These are phyloP conservation scores for Fusarium lyarnte DNA, from an alignment of 2,329 filamentous ascomycete species.

Conservation along the genomic window DNA sequence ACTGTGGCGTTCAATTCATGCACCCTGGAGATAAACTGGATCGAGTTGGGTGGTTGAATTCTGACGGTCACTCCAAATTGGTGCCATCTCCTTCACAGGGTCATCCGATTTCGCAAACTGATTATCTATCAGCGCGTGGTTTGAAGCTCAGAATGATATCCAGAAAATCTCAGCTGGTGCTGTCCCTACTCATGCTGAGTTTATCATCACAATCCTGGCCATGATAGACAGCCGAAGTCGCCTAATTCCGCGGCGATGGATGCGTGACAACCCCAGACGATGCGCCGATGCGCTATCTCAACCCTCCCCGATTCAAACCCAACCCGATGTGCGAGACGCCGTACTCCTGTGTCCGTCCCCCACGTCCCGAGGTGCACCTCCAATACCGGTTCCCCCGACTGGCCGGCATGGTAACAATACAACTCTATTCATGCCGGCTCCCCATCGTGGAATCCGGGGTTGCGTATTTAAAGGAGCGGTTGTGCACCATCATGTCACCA, in stretches of 20 bases:
- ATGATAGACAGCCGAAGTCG: neutral
- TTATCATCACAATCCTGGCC: neutral
- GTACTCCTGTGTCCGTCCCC: slow-evolving; percentile 26
- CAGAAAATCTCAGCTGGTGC: neutral
- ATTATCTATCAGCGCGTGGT: neutral
- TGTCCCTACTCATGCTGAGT: neutral
- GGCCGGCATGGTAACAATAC: slow-evolving; percentile 28
- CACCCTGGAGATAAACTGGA: slow-evolving; percentile 31
- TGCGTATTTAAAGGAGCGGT: slow-evolving; percentile 11
- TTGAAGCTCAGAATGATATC: neutral
- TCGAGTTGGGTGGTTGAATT: slow-evolving; percentile 26
- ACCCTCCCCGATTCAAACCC: slow-evolving; percentile 18
- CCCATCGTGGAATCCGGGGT: slow-evolving; percentile 13
- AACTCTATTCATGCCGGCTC: neutral
- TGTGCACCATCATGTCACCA: neutral
- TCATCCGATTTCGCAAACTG: neutral
- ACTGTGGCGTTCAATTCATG: slow-evolving; percentile 8
- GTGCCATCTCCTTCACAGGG: neutral
- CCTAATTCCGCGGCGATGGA: slow-evolving; percentile 9
- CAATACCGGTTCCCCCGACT: slow-evolving; percentile 11
- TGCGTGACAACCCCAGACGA: neutral
- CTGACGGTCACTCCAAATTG: slow-evolving; percentile 3
- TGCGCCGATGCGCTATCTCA: slow-evolving; percentile 29
- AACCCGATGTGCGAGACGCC: slow-evolving; percentile 5
- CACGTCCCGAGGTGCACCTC: slow-evolving; percentile 24